Base-by-base conservation (phyloP, 1,284 basidiomycete species). In the Sporisorium graminicola region DNA sequence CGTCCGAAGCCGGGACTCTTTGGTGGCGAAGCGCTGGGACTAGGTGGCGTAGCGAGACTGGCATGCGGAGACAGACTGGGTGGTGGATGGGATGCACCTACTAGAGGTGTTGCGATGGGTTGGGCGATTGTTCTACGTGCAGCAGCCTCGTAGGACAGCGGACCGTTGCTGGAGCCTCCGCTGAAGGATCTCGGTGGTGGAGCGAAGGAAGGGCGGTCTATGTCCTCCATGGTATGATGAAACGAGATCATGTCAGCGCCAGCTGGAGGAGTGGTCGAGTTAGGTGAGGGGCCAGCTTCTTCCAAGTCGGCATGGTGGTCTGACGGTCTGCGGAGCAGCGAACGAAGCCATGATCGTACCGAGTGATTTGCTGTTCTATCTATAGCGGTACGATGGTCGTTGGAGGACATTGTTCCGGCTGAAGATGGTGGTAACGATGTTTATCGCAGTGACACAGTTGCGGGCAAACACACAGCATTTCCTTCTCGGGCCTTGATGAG, bases 231-330 rank as follows among this genome's bases (percentile, higher is more conserved):
- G 10, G 69, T 67, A 20, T 76, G 68, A 35, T 76, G 74, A 35
- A 76, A 76, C 8, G 69, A 76, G 65, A 76, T 71, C 69, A 76
- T 72, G 43, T 76, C 62, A 8, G 65, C 35, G 3, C 56, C 57
- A 7, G 12, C 54, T 0, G 49, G 18, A n/a, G 52, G 12, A n/a
- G 46, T 50, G 14, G 49, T n/a, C 18, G 27, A 29, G 29, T 29
- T 20, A 29, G 49, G 37, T 9, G 69, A 66, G 6, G 55, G 9
- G 1, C 44, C 52, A 14, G 55, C 3, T 7, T 33, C n/a, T 12
- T 7, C 24, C 12, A 22, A 4, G 24, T 66, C 59, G 2, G 10
- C 37, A 35, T 31, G 18, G 5, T 55, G 33, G 29, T 66, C 64
- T 14, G 64, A 71, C 4, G 63, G 51, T 27, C 35, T 55, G 16